Evolutionary conservation across 73 alveolate species (phyloP), one percentile per base, ranked within the genome.

Genomic region (Durusdinium trenchii): DNA sequence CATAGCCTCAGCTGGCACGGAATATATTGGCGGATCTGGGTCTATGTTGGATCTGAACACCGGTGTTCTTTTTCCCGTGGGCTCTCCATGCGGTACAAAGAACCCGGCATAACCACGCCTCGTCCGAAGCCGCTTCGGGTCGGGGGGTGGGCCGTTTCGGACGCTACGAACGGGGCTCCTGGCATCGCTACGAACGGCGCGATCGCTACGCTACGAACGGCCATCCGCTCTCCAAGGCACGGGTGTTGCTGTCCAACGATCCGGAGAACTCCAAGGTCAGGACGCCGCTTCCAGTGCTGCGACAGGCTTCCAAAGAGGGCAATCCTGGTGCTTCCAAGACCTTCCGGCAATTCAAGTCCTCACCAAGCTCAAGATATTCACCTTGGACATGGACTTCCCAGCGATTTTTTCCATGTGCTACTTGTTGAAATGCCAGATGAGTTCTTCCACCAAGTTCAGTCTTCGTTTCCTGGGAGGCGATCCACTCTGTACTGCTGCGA

Each of bases 251-350:
- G n/a, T 62, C 50, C 38, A 86, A 45, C 36, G 95, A 32, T 7
- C 95, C 95, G 28, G 83, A 60, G 47, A 86, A 64, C 64, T 86
- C 95, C 64, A 86, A 43, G 48, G 95, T 86, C 95, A 86, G 38
- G 83, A 86, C 43, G 64, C 95, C 95, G 30, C 30, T 82, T 35
- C 83, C 84, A 4, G 38, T 86, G 32, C 38, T 42, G 95, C 95
- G 30, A 36, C 95, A 86, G 45, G 81, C 81, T 64, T 57, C 48
- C 47, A 86, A 14, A 35, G 95, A 43, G 6, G 95, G 95, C 83
- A 86, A 45, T 38, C 36, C 30, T 10, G 95, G 95, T 28, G 95
- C 95, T 43, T 86, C 95, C 47, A 86, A 69, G 62, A 86, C 84
- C 83, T 60, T 16, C 47, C 84, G 62, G 61, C 95, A 86, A 50